Evolutionary conservation across 257 asterid species (phyloP).

Genomic region (Primulina huaijiensis): DNA sequence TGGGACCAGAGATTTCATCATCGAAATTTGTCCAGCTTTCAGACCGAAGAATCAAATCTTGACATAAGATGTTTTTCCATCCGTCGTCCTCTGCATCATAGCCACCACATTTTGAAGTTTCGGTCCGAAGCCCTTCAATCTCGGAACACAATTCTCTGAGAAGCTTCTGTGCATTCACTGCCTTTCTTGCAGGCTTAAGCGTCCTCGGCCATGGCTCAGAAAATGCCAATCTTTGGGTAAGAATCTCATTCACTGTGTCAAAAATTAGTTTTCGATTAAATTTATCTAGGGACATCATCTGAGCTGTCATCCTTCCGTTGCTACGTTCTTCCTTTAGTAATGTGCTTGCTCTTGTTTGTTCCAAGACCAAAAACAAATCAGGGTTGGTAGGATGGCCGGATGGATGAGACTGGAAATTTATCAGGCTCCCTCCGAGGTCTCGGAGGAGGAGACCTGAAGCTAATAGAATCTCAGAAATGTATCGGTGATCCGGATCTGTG

Average conservation of each 20-base stretch:
- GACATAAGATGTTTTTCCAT: conserved; percentile 52
- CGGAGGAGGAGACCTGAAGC: conserved; percentile 94
- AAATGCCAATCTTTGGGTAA: conserved; percentile 46
- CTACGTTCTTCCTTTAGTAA: conserved; percentile 33
- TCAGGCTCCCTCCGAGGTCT: conserved; percentile 63
- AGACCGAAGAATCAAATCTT: conserved; percentile 52
- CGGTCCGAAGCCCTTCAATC: conserved; percentile 54
- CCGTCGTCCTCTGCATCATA: conserved; percentile 51
- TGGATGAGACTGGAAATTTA: conserved; percentile 70
- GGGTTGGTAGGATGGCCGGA: conserved; percentile 92
- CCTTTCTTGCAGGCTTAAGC: conserved; percentile 32
- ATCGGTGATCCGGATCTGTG: conserved; percentile 72
- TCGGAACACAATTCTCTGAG: conserved; percentile 71
- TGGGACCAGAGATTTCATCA: conserved; percentile 60
- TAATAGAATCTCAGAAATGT: conserved; percentile 77
- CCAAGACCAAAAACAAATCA: conserved; percentile 84
- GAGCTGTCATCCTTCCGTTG: conserved; percentile 31
- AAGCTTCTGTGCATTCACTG: conserved; percentile 69
- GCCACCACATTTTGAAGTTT: conserved; percentile 39
- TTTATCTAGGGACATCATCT: conserved; percentile 34
- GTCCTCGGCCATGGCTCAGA: conserved; percentile 42
- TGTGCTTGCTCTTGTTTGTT: conserved; percentile 71
- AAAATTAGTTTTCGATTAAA: conserved; percentile 65
- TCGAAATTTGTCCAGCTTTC: conserved; percentile 55
- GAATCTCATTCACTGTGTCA: conserved; percentile 76